Evolutionary conservation across 2,329 filamentous ascomycete genomes (phyloP).

Genomic region (Fusarium sp.): DNA sequence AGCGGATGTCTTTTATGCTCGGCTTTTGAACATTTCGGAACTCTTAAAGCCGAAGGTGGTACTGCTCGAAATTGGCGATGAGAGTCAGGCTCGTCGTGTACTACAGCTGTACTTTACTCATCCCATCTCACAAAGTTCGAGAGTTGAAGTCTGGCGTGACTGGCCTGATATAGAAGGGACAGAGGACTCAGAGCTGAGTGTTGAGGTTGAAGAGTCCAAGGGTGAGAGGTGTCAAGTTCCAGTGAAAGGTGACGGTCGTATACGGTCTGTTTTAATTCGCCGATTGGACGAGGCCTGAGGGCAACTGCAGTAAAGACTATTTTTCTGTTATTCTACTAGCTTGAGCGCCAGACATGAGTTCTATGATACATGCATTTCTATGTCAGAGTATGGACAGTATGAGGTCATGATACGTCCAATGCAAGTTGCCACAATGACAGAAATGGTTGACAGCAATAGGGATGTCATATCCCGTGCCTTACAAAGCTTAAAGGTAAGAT

Average conservation of each 20-base stretch:
- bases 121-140: constrained; percentile 45
- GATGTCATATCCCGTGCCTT: neutral
- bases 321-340: neutral
- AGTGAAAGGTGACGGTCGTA: constrained; percentile 60
- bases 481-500: neutral
- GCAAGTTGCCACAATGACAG: constrained; percentile 11
- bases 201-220: constrained; percentile 39
- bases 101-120: constrained; percentile 57
- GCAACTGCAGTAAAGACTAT: neutral
- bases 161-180: constrained; percentile 60
- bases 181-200: constrained; percentile 42
- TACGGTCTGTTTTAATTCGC: constrained; percentile 56
- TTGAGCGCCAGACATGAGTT: neutral
- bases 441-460: neutral
- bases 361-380: constrained; percentile 14
- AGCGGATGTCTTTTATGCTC: constrained; percentile 74
- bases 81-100: constrained; percentile 74
- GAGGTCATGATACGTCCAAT: constrained; percentile 10
- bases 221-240: constrained; percentile 45
- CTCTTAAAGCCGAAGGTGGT: constrained; percentile 64
- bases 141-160: constrained; percentile 79
- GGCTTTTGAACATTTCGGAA: constrained; percentile 67
- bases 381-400: neutral
- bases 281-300: neutral
- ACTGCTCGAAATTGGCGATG: constrained; percentile 78